These are phyloP conservation scores for Candida mattraensis DNA, from an alignment of 805 yeast species.

Conservation along the genomic window DNA sequence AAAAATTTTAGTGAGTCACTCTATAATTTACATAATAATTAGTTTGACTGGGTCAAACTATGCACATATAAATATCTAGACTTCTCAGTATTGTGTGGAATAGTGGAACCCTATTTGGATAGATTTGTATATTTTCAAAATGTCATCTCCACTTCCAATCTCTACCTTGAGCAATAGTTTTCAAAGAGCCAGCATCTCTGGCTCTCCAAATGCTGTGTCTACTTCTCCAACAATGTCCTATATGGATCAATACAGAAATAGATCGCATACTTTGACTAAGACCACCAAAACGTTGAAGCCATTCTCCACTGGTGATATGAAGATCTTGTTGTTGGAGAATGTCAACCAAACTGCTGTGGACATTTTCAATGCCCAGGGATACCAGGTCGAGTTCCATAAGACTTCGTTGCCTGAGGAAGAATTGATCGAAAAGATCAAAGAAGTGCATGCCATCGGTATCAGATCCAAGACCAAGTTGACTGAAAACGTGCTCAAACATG, in stretches of 20 bases:
- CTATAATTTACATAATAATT: too few relatives aligned
- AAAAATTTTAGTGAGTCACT: too few relatives aligned
- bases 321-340: constrained; percentile 86
- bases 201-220: constrained; percentile 71
- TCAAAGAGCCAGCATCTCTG: constrained; percentile 45
- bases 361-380: constrained; percentile 85
- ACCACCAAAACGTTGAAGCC: constrained; percentile 82
- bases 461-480: constrained; percentile 95
- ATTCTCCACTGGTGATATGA: constrained; percentile 92
- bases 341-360: constrained; percentile 91
- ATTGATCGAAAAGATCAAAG: constrained; percentile 87
- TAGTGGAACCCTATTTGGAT: too few relatives aligned
- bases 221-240: constrained; percentile 77
- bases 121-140: constrained; percentile 24
- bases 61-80: too few relatives aligned
- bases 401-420: constrained; percentile 89
- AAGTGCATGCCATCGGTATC: constrained; percentile 96
- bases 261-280: constrained; percentile 42
- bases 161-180: constrained; percentile 52
- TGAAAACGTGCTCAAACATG: constrained; percentile 74
- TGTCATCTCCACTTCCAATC: constrained; percentile 73
- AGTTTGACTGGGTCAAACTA: too few relatives aligned
- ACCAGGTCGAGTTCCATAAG: constrained; percentile 94
- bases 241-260: constrained; percentile 50
- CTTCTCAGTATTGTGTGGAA: too few relatives aligned